These are phyloP conservation scores for Acacia acuminata DNA, from an alignment of 306 rosid genomes.

Conservation along the genomic window DNA sequence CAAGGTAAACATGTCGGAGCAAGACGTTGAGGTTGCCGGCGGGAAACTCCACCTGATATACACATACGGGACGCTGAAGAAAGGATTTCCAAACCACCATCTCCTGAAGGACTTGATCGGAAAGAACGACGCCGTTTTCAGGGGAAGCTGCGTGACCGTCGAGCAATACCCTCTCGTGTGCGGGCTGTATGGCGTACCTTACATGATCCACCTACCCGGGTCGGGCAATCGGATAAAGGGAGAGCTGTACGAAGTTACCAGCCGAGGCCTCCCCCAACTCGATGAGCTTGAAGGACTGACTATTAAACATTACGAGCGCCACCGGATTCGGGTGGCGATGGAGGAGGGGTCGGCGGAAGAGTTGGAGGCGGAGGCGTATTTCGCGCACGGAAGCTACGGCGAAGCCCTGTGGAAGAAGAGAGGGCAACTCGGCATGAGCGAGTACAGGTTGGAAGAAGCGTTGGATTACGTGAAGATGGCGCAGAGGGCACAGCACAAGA, in stretches of 20 bases:
- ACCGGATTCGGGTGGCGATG: constrained; percentile 35
- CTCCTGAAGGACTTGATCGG: constrained; percentile 45
- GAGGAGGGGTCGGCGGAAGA: constrained; percentile 6
- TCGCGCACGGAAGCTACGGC: constrained; percentile 53
- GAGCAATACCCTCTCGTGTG: constrained; percentile 50
- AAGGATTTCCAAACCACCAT: constrained; percentile 54
- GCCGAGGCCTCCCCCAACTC: constrained; percentile 42
- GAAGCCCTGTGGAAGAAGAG: constrained; percentile 56
- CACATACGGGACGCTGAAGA: constrained; percentile 72
- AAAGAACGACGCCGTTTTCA: constrained; percentile 46
- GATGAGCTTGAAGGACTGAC: constrained; percentile 62
- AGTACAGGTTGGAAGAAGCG: constrained; percentile 43
- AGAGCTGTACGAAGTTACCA: constrained; percentile 58
- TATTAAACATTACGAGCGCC: constrained; percentile 56
- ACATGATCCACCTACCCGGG: constrained; percentile 64
- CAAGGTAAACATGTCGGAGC: neutral
- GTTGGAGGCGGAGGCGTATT: constrained; percentile 59
- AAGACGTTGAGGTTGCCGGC: neutral
- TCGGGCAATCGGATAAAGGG: constrained; percentile 52
- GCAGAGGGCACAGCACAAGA: constrained; percentile 30
- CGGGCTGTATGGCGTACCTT: constrained; percentile 72
- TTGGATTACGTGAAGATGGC: constrained; percentile 35
- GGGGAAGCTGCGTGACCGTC: constrained; percentile 38
- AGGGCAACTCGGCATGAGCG: constrained; percentile 42
- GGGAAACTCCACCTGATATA: constrained; percentile 38